These are phyloP conservation scores for Cenchrus americanus DNA, from an alignment of 176 grass and related monocot genomes.

Conservation along the genomic window DNA sequence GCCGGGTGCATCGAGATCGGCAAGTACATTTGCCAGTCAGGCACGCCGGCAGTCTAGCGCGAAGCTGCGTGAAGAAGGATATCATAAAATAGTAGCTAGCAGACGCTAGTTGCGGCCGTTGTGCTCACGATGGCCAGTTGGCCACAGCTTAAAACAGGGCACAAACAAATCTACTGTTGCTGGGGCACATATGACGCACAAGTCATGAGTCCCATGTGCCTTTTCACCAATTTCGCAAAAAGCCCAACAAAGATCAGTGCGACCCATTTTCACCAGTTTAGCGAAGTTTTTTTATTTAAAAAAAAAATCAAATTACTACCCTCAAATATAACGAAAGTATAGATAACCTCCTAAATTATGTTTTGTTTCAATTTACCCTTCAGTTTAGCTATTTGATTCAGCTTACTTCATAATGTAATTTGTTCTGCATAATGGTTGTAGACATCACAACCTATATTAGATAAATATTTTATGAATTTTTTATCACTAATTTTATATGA, in stretches of 20 bases:
- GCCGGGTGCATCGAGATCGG: constrained; percentile 6
- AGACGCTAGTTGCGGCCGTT: not conserved
- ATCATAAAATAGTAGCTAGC: constrained; percentile 22
- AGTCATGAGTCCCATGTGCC: not conserved
- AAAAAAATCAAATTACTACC: too few species aligned
- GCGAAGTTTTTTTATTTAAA: too few species aligned
- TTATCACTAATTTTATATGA: too few species aligned
- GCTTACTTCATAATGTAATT: too few species aligned
- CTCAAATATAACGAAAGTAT: too few species aligned
- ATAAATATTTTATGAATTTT: too few species aligned
- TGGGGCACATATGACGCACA: not conserved
- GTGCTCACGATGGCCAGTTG: not conserved
- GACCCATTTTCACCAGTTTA: not conserved
- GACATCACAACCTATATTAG: too few species aligned
- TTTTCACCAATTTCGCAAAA: not conserved
- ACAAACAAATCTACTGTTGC: not conserved
- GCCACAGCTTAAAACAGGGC: not conserved
- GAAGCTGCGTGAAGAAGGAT: not conserved
- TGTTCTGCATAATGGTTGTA: too few species aligned
- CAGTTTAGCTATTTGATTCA: too few species aligned
- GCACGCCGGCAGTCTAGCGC: not conserved
- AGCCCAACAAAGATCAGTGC: not conserved
- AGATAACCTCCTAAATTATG: too few species aligned
- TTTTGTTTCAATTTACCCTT: too few species aligned
- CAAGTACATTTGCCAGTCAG: constrained; percentile 21